Base-by-base conservation (phyloP, 208 protist species). In the Angomonas ambiguus region DNA sequence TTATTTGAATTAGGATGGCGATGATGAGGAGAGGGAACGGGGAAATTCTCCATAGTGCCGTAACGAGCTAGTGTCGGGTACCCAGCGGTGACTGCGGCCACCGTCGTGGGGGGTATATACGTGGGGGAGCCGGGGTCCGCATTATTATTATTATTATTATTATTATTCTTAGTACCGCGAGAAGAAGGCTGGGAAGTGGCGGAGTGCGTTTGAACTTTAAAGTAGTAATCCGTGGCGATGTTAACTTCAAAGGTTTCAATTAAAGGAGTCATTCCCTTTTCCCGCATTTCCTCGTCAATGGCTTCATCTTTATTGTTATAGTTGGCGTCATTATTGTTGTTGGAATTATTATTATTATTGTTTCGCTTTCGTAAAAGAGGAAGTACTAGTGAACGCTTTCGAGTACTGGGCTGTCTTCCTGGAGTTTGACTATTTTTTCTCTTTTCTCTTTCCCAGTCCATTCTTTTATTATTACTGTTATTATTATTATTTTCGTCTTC, bases 171-270 rank as follows among this genome's bases (percentile, higher is more conserved):
- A n/a, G n/a, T n/a, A n/a, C n/a, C n/a, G n/a, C n/a, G n/a, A n/a
- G n/a, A n/a, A n/a, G n/a, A n/a, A n/a, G n/a, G n/a, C n/a, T n/a
- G n/a, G n/a, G n/a, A n/a, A n/a, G n/a, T n/a, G n/a, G n/a, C n/a
- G 31, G 24, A 10, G 55, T 78, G 71, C 48, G 78, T 42, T 45
- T 62, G 41, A 0, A 62, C 49, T 42, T 86, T 82, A 69, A 85
- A 86, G 71, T 89, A 89, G 69, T 86, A 86, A 71, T 89, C 76
- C 16, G 71, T 75, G 2, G 79, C 77, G 11, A 89, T 66, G 48
- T 68, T 82, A 8, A 89, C 51, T 42, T 89, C 83, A 57, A 89
- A 89, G 34, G n/a, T 16, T 3, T 65, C 60, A 33, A 72, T 62
- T 18, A 16, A 45, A 11, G 63, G 45, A 3, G 24, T n/a, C 4